A percentile compares a stretch with the other conserved stretches of the same genome.
phyloP scores from a whole-genome alignment of 768 basidiomycete genomes.

The Kwoniella heveanensis region DNA sequence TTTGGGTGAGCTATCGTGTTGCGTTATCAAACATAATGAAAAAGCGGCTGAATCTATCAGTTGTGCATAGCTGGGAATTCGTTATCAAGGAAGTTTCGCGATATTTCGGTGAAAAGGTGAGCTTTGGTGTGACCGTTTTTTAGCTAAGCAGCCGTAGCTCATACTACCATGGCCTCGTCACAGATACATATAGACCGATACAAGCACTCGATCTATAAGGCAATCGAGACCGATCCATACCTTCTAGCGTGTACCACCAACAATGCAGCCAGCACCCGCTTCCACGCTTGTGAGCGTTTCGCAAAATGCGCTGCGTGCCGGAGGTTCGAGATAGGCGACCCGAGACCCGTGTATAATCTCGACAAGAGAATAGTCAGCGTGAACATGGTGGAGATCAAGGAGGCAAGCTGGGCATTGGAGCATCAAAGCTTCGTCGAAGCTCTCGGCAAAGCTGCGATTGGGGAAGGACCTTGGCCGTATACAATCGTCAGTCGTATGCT shows the following conservation, averaged over 20 bases:
- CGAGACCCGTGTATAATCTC: slow-evolving; percentile 26
- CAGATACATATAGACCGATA: slow-evolving; percentile 91
- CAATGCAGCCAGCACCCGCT: slow-evolving; percentile 63
- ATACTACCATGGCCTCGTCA: too few relatives aligned
- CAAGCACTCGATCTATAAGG: slow-evolving; percentile 69
- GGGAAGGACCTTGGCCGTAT: slow-evolving; percentile 58
- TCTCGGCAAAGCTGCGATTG: slow-evolving; percentile 51
- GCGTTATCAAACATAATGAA: too few relatives aligned
- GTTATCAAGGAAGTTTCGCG: slow-evolving; percentile 73
- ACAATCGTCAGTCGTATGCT: slow-evolving; percentile 62
- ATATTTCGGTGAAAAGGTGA: slow-evolving; percentile 62
- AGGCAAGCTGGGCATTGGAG: slow-evolving; percentile 62
- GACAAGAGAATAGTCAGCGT: slow-evolving; percentile 69
- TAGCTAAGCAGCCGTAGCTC: too few relatives aligned
- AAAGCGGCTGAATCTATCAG: too few relatives aligned
- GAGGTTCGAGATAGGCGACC: slow-evolving; percentile 55
- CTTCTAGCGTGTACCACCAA: slow-evolving; percentile 35
- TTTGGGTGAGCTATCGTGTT: slow-evolving; percentile 70
- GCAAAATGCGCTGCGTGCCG: slow-evolving; percentile 62
- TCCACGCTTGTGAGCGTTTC: slow-evolving; percentile 91
- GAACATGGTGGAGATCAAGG: slow-evolving; percentile 76
- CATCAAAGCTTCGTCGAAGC: slow-evolving; percentile 60
- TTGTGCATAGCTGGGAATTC: slow-evolving; percentile 75
- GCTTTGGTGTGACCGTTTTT: too few relatives aligned
- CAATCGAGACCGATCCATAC: slow-evolving; percentile 65